Base-by-base conservation (phyloP, 2,329 filamentous ascomycete species). In the Zalaria obscura region DNA sequence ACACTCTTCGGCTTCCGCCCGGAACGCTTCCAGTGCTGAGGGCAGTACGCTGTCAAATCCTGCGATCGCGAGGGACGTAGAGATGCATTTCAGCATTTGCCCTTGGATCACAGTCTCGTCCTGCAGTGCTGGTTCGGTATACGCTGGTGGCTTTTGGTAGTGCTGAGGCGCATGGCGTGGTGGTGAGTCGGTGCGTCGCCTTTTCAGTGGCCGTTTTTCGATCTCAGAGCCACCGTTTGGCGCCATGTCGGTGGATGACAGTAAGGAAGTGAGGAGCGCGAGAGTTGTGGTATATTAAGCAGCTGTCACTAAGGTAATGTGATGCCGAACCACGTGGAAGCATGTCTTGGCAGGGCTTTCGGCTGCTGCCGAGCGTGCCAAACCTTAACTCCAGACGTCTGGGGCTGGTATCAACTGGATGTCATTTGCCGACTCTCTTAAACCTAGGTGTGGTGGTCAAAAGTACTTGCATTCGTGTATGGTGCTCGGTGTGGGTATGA, bases 1-100 rank as follows among this genome's bases (percentile, higher is more conserved):
- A 76, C 73, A 78, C 55, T 76, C 72, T 58, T 79, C 73, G 25
- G 70, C 65, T 35, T 69, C 60, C 42, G 62, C 64, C 40, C 70
- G 62, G 46, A 80, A 70, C 49, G 66, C 64, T 50, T 78, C 71
- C 47, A 80, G 52, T 34, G 73, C 76, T 25, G 67, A 63, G 6
- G 73, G 67, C 40, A 67, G 66, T 25, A 71, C 71, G 42, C 66
- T 55, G 28, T 73, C 70, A 51, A 76, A 78, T 3, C 75, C 75
- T 25, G 63, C 63, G 42, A 66, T 60, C 40, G 59, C 63, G 48
- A 75, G 62, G 42, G 67, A 63, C 40, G 68, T 63, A 25, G 67
- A 65, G 47, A 80, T 72, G 35, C 70, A 69, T 48, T 72, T 67
- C 38, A 68, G 61, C 45, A 80, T 60, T 49, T 78, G 64, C 10